These are phyloP conservation scores for Mycena maculata DNA, from an alignment of 768 basidiomycete genomes.

Conservation along the genomic window DNA sequence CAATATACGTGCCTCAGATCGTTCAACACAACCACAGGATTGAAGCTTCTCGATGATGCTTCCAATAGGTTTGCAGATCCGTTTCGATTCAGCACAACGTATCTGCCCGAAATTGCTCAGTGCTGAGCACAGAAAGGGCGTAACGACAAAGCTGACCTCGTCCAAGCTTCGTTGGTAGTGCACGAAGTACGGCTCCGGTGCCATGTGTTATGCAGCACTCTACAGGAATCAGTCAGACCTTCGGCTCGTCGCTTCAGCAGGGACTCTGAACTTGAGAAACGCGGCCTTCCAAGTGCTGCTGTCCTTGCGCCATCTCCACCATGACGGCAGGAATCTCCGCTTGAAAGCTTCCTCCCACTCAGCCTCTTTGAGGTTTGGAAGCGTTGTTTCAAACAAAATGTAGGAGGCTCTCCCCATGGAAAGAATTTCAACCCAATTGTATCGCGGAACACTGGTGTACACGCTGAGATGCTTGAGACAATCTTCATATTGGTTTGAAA, in stretches of 20 bases:
- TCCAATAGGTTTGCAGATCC: conserved; percentile 81
- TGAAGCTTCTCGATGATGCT: conserved; percentile 73
- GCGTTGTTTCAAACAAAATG: conserved; percentile 73
- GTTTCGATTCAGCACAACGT: conserved; percentile 80
- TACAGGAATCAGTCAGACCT: conserved; percentile 42
- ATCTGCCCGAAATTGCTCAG: conserved; percentile 56
- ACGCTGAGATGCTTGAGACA: conserved; percentile 71
- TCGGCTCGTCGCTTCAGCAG: conserved; percentile 13
- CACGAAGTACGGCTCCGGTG: conserved; percentile 78
- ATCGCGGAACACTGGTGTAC: conserved; percentile 71
- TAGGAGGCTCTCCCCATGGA: conserved; percentile 70
- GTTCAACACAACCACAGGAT: conserved; percentile 74
- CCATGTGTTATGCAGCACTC: conserved; percentile 72
- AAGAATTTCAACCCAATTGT: conserved; percentile 85
- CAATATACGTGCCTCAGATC: conserved; percentile 73
- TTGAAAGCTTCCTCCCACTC: conserved; percentile 85
- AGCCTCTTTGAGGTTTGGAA: conserved; percentile 71
- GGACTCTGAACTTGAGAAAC: conserved; percentile 68
- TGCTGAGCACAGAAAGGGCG: conserved; percentile 26
- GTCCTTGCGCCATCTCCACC: conserved; percentile 76
- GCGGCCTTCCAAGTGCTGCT: conserved; percentile 71
- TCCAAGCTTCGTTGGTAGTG: conserved; percentile 86
- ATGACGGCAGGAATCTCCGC: conserved; percentile 81
- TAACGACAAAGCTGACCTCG: conserved; percentile 63
- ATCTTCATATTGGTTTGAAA: conserved; percentile 57